Conservation (phyloP, 805 yeast genomes). For the Lachancea mirantina region DNA sequence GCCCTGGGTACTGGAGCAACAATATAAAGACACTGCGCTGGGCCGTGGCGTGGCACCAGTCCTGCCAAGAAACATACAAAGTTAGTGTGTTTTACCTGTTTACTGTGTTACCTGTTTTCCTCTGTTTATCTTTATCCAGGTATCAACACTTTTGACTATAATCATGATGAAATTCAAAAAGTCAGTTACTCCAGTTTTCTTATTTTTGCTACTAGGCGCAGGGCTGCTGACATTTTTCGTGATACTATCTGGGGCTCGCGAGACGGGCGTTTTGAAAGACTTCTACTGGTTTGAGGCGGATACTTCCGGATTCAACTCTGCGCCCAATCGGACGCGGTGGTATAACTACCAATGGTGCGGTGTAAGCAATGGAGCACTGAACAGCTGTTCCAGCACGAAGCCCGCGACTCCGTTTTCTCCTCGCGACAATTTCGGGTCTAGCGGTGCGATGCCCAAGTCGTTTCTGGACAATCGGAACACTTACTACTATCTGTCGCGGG, state of each 20-base stretch:
- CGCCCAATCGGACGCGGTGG: conserved; percentile 58
- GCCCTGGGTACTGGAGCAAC: no score
- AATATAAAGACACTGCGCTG: no score
- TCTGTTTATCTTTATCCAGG: not conserved
- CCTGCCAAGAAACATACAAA: no score
- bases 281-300: conserved; percentile 80
- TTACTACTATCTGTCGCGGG: conserved; percentile 61
- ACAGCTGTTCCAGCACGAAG: conserved; percentile 43
- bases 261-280: conserved; percentile 46
- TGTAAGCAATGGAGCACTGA: conserved; percentile 37
- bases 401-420: conserved; percentile 90
- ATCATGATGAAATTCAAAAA: conserved; percentile 20
- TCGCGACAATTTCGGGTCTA: conserved; percentile 56
- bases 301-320: conserved; percentile 45
- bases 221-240: conserved; percentile 52
- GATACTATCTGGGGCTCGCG: conserved; percentile 56
- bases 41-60: no score
- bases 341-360: conserved; percentile 65
- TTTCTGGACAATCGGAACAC: conserved; percentile 44
- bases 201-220: conserved; percentile 39
- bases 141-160: not conserved
- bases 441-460: conserved; percentile 44
- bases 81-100: no score
- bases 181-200: conserved; percentile 26
- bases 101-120: no score